A percentile compares a stretch with the other conserved stretches of the same genome.
Evolutionary conservation across 2,329 filamentous ascomycete species (phyloP).

Genomic region (Didymella segeticola): DNA sequence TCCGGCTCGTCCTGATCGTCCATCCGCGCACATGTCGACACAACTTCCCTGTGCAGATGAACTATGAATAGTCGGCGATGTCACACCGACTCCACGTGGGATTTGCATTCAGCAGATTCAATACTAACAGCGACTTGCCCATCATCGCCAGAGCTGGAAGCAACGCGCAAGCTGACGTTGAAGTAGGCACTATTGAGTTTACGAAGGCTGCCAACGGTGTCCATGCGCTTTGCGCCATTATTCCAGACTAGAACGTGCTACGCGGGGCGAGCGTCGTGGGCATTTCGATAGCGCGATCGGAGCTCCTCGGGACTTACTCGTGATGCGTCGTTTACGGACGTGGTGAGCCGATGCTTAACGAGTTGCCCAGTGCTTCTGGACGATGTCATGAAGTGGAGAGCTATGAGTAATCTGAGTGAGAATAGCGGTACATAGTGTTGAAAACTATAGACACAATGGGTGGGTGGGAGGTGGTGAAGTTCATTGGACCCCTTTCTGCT

Average conservation of each 20-base stretch:
- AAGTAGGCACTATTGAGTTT: conserved; percentile 1
- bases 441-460: neutral
- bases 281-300: conserved; percentile 8
- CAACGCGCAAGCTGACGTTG: no score
- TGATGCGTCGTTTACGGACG: neutral
- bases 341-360: neutral
- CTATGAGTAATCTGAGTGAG: neutral
- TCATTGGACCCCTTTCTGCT: neutral
- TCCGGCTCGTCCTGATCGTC: neutral
- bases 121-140: neutral
- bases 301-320: conserved; percentile 4
- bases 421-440: neutral
- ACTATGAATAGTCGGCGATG: neutral
- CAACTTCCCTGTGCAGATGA: neutral
- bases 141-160: neutral
- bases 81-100: neutral
- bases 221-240: conserved; percentile 3
- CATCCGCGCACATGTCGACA: neutral
- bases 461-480: neutral
- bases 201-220: neutral
- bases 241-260: neutral
- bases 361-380: neutral
- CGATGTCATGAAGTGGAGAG: neutral
- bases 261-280: neutral
- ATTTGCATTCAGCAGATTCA: neutral